Conservation (phyloP, 2,329 filamentous ascomycete species). For the Coniochaeta ligniaria region DNA sequence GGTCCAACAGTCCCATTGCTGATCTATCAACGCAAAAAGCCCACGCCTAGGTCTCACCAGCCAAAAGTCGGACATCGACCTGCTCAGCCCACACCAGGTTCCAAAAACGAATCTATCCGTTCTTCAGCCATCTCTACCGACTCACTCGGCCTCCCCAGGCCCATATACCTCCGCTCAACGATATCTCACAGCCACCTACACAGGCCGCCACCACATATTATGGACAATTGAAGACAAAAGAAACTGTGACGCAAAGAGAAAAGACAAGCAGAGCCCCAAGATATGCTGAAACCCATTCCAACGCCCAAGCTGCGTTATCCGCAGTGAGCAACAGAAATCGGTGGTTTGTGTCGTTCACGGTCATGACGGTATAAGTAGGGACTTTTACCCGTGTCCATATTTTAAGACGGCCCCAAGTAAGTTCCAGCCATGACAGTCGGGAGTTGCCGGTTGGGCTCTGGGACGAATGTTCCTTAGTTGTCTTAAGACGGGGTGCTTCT, state of each 20-base stretch:
- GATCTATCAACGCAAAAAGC: neutral
- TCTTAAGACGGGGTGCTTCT: neutral
- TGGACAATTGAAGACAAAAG: conserved; percentile 12
- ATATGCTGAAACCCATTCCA: conserved; percentile 6
- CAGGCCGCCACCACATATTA: conserved; percentile 6
- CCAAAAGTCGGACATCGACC: neutral
- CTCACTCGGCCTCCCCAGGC: neutral
- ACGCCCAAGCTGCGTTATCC: conserved; percentile 1
- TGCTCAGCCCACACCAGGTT: neutral
- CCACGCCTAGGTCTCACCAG: neutral
- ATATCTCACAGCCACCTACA: neutral
- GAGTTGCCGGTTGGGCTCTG: neutral
- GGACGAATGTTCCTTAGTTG: neutral
- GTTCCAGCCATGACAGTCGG: neutral
- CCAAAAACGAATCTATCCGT: neutral
- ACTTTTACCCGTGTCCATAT: neutral
- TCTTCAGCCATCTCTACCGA: neutral
- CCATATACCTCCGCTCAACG: neutral
- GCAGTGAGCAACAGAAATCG: neutral
- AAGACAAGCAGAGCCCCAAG: conserved; percentile 5
- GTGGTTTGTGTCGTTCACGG: neutral
- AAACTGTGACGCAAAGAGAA: conserved; percentile 15
- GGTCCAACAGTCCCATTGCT: neutral
- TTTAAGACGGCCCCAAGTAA: too few relatives aligned
- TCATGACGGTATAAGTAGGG: neutral